A percentile compares a stretch with the other conserved stretches of the same genome.
These are phyloP conservation scores for Termitomyces sp. DNA, from an alignment of 768 basidiomycete genomes.

Conservation along the genomic window DNA sequence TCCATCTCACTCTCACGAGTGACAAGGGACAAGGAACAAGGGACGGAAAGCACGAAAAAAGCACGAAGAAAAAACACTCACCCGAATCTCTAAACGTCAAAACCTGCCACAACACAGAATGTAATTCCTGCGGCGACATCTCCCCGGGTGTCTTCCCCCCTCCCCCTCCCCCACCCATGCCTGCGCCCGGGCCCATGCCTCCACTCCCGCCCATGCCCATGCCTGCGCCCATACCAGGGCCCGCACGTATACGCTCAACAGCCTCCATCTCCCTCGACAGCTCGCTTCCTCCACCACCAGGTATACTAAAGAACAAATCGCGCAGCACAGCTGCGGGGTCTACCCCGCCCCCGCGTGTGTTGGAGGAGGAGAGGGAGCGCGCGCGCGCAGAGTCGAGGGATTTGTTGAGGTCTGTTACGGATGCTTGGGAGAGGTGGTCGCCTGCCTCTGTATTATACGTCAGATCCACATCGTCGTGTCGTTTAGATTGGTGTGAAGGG, in stretches of 20 bases:
- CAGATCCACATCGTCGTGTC: no score
- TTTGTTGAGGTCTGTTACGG: constrained; percentile 82
- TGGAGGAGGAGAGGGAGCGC: constrained; percentile 36
- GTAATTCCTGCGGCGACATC: constrained; percentile 88
- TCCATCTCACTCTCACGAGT: no score
- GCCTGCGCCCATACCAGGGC: constrained; percentile 25
- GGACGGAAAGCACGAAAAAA: no score
- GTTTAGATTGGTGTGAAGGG: no score
- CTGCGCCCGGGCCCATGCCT: not conserved
- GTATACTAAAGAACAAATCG: constrained; percentile 55
- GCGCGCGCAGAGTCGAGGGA: constrained; percentile 73
- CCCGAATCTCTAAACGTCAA: constrained; percentile 80
- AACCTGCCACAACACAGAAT: constrained; percentile 79
- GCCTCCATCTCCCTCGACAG: constrained; percentile 73
- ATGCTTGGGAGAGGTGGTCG: constrained; percentile 46
- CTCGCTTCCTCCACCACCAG: constrained; percentile 55
- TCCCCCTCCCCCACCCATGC: constrained; percentile 20
- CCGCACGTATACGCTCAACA: constrained; percentile 64
- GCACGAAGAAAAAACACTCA: no score
- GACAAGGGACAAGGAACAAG: no score
- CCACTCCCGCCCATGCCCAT: not conserved
- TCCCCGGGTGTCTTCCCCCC: constrained; percentile 72
- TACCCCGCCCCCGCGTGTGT: constrained; percentile 16
- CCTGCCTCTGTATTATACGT: constrained; percentile 10
- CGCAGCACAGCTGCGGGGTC: constrained; percentile 45